Percentiles rank a stretch among this genome's conserved stretches.
Conservation (phyloP, 805 yeast genomes). For the Pichia heedii region DNA sequence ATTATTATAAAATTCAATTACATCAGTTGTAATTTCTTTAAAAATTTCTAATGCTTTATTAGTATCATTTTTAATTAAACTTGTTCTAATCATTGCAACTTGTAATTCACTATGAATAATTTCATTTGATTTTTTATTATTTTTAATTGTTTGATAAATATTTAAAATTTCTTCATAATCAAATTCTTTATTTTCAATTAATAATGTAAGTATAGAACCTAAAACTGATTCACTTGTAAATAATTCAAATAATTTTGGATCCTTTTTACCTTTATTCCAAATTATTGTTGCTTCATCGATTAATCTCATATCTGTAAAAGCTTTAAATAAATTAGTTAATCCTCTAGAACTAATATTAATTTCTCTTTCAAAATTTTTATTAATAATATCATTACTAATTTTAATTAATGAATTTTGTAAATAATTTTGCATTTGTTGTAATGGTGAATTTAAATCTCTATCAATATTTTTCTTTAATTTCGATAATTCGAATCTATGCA, state of each 20-base stretch:
- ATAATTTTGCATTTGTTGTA: slow-evolving; percentile 38
- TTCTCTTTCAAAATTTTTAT: slow-evolving; percentile 17
- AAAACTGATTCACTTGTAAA: slow-evolving; percentile 58
- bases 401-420: slow-evolving; percentile 36
- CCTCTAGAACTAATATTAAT: slow-evolving; percentile 40
- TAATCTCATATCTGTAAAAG: slow-evolving; percentile 49
- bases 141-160: slow-evolving; percentile 36
- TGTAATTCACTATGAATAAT: slow-evolving; percentile 39
- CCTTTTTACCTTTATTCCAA: slow-evolving; percentile 55
- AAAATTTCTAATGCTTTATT: slow-evolving; percentile 56
- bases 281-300: slow-evolving; percentile 53
- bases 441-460: slow-evolving; percentile 41
- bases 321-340: slow-evolving; percentile 46
- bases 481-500: slow-evolving; percentile 43
- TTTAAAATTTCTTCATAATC: slow-evolving; percentile 49
- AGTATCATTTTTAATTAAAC: slow-evolving; percentile 53
- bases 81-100: slow-evolving; percentile 65
- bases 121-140: slow-evolving; percentile 16
- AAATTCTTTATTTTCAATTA: slow-evolving; percentile 49
- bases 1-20: slow-evolving; percentile 26
- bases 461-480: slow-evolving; percentile 49
- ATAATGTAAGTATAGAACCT: slow-evolving; percentile 59
- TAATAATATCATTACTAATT: slow-evolving; percentile 33
- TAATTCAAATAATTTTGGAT: slow-evolving; percentile 28
- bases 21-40: slow-evolving; percentile 45